Evolutionary conservation across 164 flowering plant species (phyloP).

Genomic region (Magnolia changhungtana): DNA sequence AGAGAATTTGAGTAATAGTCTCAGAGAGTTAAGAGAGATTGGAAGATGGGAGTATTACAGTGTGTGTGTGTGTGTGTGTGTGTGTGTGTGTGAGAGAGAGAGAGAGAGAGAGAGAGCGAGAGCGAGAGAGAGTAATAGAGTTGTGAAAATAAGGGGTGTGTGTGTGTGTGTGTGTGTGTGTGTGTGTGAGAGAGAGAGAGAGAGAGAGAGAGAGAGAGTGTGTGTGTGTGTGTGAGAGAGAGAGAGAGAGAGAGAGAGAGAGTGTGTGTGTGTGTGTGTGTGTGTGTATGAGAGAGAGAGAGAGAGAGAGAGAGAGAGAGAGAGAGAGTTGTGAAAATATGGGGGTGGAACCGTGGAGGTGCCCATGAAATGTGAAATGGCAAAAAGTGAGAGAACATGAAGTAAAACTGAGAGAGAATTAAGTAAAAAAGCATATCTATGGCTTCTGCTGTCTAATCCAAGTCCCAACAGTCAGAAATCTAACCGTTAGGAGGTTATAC

Average conservation of each 20-base stretch:
- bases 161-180: no score
- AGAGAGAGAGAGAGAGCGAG: background rate
- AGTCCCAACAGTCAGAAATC: background rate
- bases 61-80: no score
- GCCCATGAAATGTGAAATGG: no score
- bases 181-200: background rate
- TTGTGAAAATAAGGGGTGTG: background rate
- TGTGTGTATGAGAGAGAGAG: background rate
- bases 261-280: no score
- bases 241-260: background rate
- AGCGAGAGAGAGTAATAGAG: no score
- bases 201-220: background rate
- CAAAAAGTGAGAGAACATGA: no score
- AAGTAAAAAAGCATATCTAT: no score
- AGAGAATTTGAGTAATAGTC: background rate
- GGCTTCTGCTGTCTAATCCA: no score
- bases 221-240: no score
- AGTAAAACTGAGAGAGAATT: no score
- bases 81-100: no score
- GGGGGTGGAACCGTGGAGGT: background rate
- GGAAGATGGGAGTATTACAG: background rate
- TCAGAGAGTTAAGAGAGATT: background rate
- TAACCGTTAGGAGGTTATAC: background rate
- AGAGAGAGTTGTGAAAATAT: background rate
- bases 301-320: background rate